Base-by-base conservation (phyloP, 2,329 filamentous ascomycete genomes). In the Blastomyces silverae region DNA sequence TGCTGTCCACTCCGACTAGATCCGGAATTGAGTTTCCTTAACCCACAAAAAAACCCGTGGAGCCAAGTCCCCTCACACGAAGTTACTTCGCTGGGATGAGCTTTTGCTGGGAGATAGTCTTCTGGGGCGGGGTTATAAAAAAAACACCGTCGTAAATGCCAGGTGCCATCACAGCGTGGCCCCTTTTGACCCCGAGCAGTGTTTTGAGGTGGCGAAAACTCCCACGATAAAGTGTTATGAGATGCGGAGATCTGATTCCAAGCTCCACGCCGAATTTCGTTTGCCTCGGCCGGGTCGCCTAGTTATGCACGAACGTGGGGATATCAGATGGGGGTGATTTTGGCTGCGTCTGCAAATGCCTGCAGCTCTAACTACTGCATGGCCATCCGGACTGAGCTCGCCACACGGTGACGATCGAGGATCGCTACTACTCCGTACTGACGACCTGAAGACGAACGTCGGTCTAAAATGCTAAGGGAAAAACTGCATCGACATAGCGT, bases 141-240 rank as follows among this genome's bases (percentile, higher is more conserved):
- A 11, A 50, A 50, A 6, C 11, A 25, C 22, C 22, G 15, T 28
- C 8, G 22, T 25, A 31, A 31, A 53, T 2, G n/a, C n/a, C n/a
- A n/a, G n/a, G n/a, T n/a, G n/a, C n/a, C n/a, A n/a, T n/a, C n/a
- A n/a, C 17, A 53, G 13, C 4, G 48, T 52, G 10, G 48, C 22
- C 50, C 22, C 11, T 22, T 22, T 52, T 28, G 22, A 22, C n/a
- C 22, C 25, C 25, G n/a, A 53, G 50, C 4, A 31, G 50, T 28
- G 31, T 39, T 39, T 57, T 22, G 31, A 34, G n/a, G 55, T 57
- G 55, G 55, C 55, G n/a, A 57, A 57, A 57, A 39, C 1, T 46
- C 44, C 15, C 15, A 46, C 44, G n/a, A 39, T 22, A n/a, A n/a
- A 15, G 10, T 3, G 17, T 20, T 5, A 31, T 28, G 31, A n/a